Evolutionary conservation across 163 green algal species (phyloP), one percentile per base, ranked within the genome.

Genomic region (Chlorella variabilis): DNA sequence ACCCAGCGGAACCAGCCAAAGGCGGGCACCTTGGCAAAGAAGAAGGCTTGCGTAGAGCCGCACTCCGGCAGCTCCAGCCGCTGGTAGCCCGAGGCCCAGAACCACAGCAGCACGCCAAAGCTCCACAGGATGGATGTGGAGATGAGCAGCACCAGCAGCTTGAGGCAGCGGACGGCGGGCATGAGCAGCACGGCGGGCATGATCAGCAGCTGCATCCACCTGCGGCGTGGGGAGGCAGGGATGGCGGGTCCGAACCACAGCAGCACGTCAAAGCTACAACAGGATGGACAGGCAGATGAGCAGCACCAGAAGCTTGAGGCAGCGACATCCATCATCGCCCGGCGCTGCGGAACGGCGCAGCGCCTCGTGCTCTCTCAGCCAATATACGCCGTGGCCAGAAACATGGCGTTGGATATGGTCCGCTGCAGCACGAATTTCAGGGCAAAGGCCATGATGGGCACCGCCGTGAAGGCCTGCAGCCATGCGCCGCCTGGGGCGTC

Each of bases 161-260:
- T 59, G 27, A 39, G 49, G 67, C 67, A 75, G 39, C 41, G 67
- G 39, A 75, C 38, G 41, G 67, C 29, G n/a, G 67, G 67, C 67
- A 75, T 36, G 27, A 75, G 67, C 67, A 75, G 67, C 67, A 75
- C 67, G 27, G 23, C 31, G 27, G 67, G 67, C 67, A 41, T 59
- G 67, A 75, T 56, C 23, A 75, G 67, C 67, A 75, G 67, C 41
- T 75, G 67, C 41, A 58, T 29, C 67, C 67, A n/a, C n/a, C n/a
- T n/a, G n/a, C n/a, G n/a, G n/a, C n/a, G n/a, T n/a, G n/a, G n/a
- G n/a, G n/a, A n/a, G n/a, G n/a, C n/a, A n/a, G n/a, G n/a, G n/a
- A n/a, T n/a, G n/a, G n/a, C n/a, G n/a, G n/a, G n/a, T n/a, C n/a
- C n/a, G n/a, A n/a, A n/a, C n/a, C n/a, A n/a, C n/a, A n/a, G n/a